Percentiles rank a stretch among this genome's conserved stretches.
Conservation (phyloP, 208 protist species). For the Trypanosoma boissoni region DNA sequence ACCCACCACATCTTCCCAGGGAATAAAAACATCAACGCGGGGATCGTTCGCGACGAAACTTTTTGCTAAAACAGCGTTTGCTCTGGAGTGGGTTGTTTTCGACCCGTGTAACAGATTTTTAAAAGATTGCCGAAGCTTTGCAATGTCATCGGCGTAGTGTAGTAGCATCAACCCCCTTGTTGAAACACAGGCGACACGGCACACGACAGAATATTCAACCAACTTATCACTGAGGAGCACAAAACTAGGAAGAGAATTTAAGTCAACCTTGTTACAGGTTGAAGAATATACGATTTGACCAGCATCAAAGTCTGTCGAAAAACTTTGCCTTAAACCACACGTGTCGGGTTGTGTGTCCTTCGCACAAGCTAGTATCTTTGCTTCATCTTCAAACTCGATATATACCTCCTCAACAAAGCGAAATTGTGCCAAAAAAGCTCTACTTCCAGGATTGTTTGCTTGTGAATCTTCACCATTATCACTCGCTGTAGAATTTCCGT, state of each 20-base stretch:
- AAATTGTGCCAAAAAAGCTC: conserved; percentile 35
- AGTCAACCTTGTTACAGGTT: conserved; percentile 33
- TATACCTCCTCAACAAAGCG: conserved; percentile 65
- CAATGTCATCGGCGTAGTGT: conserved; percentile 19
- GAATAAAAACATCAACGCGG: conserved; percentile 25
- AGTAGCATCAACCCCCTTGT: conserved; percentile 38
- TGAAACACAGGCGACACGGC: conserved; percentile 31
- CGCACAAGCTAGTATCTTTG: conserved; percentile 18
- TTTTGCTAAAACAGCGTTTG: background rate
- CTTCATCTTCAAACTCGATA: conserved; percentile 55
- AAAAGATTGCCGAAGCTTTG: conserved; percentile 20
- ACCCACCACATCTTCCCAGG: conserved; percentile 40
- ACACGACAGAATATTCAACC: conserved; percentile 13
- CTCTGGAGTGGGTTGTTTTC: background rate
- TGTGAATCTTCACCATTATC: background rate
- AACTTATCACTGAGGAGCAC: conserved; percentile 8
- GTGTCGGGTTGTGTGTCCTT: conserved; percentile 14
- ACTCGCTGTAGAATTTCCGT: background rate
- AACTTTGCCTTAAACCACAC: conserved; percentile 24
- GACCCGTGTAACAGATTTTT: conserved; percentile 6
- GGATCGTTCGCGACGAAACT: conserved; percentile 9
- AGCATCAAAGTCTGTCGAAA: conserved; percentile 18
- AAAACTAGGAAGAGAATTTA: conserved; percentile 17
- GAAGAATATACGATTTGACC: conserved; percentile 33
- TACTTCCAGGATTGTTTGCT: conserved; percentile 5